Base-by-base conservation (phyloP, 352 stramenopile species). In the Blastocystis sp. region DNA sequence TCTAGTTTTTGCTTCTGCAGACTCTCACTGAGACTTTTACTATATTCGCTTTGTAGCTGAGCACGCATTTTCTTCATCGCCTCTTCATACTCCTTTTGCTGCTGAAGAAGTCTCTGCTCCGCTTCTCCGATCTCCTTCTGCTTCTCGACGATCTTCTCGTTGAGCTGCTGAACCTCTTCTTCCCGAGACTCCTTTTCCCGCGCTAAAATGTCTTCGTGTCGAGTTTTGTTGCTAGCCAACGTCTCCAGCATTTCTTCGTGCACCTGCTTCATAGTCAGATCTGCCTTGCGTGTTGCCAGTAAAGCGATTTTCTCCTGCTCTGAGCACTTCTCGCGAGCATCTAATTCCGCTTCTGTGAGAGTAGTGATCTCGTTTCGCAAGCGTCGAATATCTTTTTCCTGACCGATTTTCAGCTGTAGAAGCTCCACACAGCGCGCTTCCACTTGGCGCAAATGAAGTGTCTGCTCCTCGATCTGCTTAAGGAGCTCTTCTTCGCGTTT, bases 351-450 rank as follows among this genome's bases (percentile, higher is more conserved):
- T 65, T 85, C 20, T 26, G n/a, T 43, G 26, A 65, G 7, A 13
- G 9, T 2, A 20, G n/a, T 45, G 26, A 68, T 55, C 73, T 66
- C 73, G 37, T 66, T 68, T 5, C 53, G 73, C 50, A 85, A 43
- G 16, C 50, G 30, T 24, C 30, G 1, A 0, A 85, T 39, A n/a
- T 85, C 73, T 3, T 41, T 24, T 45, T 85, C 73, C 39, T 54
- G 41, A 8, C 50, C 73, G 24, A 65, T 66, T 45, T 85, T 85
- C 45, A 85, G 0, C 37, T 66, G 50, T n/a, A 85, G 26, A 50
- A 85, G 55, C 16, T 85, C 73, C 20, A 85, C 53, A 45, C 43
- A 65, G 2, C 73, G 45, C 47, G 11, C 26, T 45, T 85, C 73
- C 26, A 18, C 8, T 24, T 18, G 13, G 2, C 3, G 53, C 39